Evolutionary conservation across 495 filamentous ascomycete species (phyloP), one percentile per base, ranked within the genome.

Genomic region (Staphylotrichum longicolle): DNA sequence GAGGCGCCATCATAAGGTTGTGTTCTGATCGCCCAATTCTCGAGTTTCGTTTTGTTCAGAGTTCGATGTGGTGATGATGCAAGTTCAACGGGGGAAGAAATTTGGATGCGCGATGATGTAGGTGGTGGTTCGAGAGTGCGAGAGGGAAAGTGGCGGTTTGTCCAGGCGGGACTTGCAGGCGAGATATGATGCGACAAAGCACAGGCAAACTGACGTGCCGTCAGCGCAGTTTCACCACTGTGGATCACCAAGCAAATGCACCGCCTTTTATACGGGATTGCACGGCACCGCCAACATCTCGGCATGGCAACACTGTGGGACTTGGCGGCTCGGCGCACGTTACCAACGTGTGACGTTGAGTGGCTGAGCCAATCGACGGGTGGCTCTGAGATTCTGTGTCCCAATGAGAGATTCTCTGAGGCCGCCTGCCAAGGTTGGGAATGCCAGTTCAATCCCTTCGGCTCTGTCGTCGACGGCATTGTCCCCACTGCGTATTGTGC

Each of bases 1-100:
- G 20, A 52, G 67, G 61, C 42, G 66, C 63, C 66, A 69, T 66
- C 35, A 12, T 64, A 3, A 5, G 45, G 11, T 54, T 37, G 12
- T 30, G 15, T 44, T 12, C 27, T 15, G 27, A 37, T 44, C 32
- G 48, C 32, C 30, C 34, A 27, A 27, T 27, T 1, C 20, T 27
- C 5, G 12, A 33, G 45, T 15, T 33, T 34, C 27, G n/a, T 20
- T 4, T 27, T 10, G 20, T 5, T 27, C 10, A 5, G 14, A 48
- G 12, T 37, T 33, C 10, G n/a, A 37, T 5, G 6, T 49, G 54
- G 30, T 15, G 51, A n/a, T 48, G 15, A 35, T 20, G 12, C n/a
- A 8, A 59, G 20, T 2, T 32, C 7, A 27, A 27, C 20, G 40
- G 10, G 7, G 54, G 20, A 20, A 27, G 20, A 32, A n/a, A 27